Evolutionary conservation across 2,329 filamentous ascomycete species (phyloP).

Genomic region (Ploettnerulaceae sp.): DNA sequence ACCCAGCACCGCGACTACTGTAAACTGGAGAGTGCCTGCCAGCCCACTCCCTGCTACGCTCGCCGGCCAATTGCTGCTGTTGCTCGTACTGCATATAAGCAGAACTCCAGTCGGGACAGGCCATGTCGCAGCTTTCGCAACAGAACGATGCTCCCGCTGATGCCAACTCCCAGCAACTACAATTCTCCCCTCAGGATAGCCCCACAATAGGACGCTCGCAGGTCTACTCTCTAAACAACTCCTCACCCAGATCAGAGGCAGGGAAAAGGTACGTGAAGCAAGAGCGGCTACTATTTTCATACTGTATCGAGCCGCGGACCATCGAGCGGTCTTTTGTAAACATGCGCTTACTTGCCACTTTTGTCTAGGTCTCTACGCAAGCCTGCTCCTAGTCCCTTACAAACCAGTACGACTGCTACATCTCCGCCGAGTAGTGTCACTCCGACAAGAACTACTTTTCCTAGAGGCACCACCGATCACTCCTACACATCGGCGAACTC

Average conservation of each 20-base stretch:
- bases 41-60: neutral
- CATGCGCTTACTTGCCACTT: conserved; percentile 21
- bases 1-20: conserved; percentile 24
- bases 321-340: conserved; percentile 12
- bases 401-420: conserved; percentile 31
- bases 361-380: conserved; percentile 32
- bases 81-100: neutral
- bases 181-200: conserved; percentile 26
- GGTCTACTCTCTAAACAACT: conserved; percentile 24
- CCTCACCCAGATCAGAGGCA: conserved; percentile 23
- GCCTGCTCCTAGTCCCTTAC: conserved; percentile 34
- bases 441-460: conserved; percentile 31
- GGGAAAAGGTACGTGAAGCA: conserved; percentile 27
- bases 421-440: conserved; percentile 31
- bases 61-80: conserved; percentile 11
- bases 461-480: conserved; percentile 22
- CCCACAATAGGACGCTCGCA: conserved; percentile 29
- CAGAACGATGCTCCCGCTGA: conserved; percentile 29
- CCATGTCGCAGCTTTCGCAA: conserved; percentile 33
- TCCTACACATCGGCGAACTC: conserved; percentile 19
- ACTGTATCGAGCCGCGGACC: neutral
- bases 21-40: conserved; percentile 16
- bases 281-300: conserved; percentile 3
- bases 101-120: conserved; percentile 18
- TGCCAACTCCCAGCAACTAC: conserved; percentile 19